Evolutionary conservation across 139 green algal genomes (phyloP).

Genomic region (Marvania coccoides): DNA sequence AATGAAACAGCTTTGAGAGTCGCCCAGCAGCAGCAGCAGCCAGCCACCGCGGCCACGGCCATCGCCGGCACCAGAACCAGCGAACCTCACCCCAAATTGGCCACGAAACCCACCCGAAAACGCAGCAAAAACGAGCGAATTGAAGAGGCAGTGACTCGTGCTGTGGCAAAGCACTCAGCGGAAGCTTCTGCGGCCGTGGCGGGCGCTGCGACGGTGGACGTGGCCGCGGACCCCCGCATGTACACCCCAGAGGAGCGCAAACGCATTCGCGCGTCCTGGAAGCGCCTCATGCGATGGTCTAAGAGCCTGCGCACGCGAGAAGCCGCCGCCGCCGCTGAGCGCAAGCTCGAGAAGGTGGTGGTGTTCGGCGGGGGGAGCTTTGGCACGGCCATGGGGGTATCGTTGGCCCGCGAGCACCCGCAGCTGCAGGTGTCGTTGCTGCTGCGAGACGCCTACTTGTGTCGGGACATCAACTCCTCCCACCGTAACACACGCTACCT

Average conservation of each 20-base stretch:
- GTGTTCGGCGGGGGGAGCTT: slow-evolving; percentile 96
- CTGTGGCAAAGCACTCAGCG: no score
- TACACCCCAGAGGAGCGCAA: slow-evolving; percentile 38
- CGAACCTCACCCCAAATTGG: no score
- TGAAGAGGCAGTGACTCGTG: not conserved
- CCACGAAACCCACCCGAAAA: no score
- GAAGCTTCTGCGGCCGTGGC: not conserved
- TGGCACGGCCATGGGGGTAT: slow-evolving; percentile 86
- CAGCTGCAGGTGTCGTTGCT: slow-evolving; percentile 65
- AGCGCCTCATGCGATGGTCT: slow-evolving; percentile 83
- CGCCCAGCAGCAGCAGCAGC: no score
- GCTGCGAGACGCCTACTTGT: slow-evolving; percentile 70
- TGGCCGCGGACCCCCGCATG: not conserved
- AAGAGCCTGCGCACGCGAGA: not conserved
- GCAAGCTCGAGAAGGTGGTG: slow-evolving; percentile 63
- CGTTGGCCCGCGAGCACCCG: slow-evolving; percentile 76
- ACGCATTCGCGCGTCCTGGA: slow-evolving; percentile 72
- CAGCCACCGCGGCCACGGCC: no score
- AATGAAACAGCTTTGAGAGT: no score
- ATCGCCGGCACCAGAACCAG: no score
- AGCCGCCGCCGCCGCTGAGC: not conserved
- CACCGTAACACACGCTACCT: slow-evolving; percentile 87
- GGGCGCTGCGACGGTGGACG: not conserved
- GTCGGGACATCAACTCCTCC: slow-evolving; percentile 76
- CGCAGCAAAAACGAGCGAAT: not conserved